Conservation (phyloP, 768 basidiomycete species). For the Termitomyces eurrhizus region DNA sequence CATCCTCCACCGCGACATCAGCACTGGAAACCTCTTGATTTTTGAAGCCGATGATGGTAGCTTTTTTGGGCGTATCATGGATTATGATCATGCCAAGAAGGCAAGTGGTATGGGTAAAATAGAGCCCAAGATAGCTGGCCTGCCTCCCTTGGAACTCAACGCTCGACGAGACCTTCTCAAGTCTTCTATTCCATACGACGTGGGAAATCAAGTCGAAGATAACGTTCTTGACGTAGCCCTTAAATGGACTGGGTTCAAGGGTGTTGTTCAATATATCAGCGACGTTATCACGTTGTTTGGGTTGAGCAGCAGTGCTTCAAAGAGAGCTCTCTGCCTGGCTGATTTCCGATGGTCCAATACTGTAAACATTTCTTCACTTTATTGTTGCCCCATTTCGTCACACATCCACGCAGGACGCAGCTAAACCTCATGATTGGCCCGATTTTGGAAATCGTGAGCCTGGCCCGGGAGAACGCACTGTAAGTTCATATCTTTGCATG, state of each 20-base stretch:
- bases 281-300: background rate
- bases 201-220: too few species aligned
- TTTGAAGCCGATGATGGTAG: background rate
- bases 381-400: background rate
- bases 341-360: background rate
- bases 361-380: background rate
- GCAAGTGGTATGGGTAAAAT: background rate
- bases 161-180: too few species aligned
- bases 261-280: background rate
- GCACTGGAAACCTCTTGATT: slow-evolving; percentile 1
- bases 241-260: background rate
- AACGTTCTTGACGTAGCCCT: background rate
- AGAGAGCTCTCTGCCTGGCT: background rate
- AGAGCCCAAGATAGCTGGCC: background rate
- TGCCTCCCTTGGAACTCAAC: too few species aligned
- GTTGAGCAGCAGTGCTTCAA: background rate
- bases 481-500: background rate
- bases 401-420: background rate
- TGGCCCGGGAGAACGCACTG: background rate
- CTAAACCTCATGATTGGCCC: background rate
- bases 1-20: slow-evolving; percentile 1
- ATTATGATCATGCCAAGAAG: slow-evolving; percentile 3
- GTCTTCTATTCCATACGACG: too few species aligned
- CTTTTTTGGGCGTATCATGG: background rate
- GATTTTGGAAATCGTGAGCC: background rate